Percentiles rank a stretch among this genome's conserved stretches.
Evolutionary conservation across 768 basidiomycete genomes (phyloP).

Genomic region (Russula emetica): DNA sequence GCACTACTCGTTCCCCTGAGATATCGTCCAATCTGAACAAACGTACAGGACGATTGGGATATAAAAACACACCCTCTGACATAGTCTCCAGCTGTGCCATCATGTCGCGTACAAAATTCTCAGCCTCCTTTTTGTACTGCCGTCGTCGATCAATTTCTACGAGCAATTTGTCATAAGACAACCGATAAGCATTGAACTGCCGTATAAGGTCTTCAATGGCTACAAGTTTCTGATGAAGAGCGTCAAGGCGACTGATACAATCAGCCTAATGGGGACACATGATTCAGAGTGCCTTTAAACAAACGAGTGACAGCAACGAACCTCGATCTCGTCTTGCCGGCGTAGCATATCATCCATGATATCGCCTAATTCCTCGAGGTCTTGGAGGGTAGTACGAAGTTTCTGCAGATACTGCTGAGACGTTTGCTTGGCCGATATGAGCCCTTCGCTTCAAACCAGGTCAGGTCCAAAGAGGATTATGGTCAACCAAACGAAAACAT

Average conservation of each 20-base stretch:
- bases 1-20: conserved; percentile 61
- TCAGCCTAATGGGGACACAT: conserved; percentile 39
- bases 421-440: conserved; percentile 43
- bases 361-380: conserved; percentile 72
- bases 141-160: conserved; percentile 67
- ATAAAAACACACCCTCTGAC: conserved; percentile 50
- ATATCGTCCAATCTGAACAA: conserved; percentile 7
- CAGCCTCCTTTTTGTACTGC: conserved; percentile 61
- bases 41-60: conserved; percentile 4
- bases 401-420: conserved; percentile 48
- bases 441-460: conserved; percentile 42
- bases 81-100: conserved; percentile 57
- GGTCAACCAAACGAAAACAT: conserved; percentile 31
- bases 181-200: conserved; percentile 64
- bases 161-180: conserved; percentile 68
- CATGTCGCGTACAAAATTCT: conserved; percentile 64
- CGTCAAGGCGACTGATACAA: conserved; percentile 49
- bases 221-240: conserved; percentile 56
- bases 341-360: conserved; percentile 77
- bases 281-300: background rate
- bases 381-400: conserved; percentile 49
- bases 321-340: conserved; percentile 66
- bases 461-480: conserved; percentile 11
- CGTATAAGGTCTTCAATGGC: conserved; percentile 61
- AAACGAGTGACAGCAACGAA: conserved; percentile 31